Conservation (phyloP, 352 stramenopile genomes). For the Phytophthora cryptogea region DNA sequence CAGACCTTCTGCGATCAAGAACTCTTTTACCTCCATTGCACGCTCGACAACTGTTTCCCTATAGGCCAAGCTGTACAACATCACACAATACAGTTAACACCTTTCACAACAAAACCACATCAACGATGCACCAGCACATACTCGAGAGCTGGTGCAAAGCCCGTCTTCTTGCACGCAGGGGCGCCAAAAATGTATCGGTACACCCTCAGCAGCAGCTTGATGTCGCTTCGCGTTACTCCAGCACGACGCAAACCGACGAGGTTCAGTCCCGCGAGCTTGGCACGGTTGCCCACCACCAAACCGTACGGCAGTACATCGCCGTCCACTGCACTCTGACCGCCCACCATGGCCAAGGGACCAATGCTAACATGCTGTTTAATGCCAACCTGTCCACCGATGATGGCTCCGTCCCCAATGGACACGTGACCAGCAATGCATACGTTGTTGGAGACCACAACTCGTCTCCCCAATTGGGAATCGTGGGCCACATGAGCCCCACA, state of each 20-base stretch:
- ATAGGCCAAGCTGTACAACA: constrained; percentile 45
- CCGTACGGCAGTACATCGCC: constrained; percentile 83
- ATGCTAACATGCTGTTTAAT: constrained; percentile 81
- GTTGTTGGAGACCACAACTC: constrained; percentile 84
- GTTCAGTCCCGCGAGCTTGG: constrained; percentile 79
- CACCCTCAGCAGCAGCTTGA: constrained; percentile 78
- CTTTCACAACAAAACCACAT: background rate
- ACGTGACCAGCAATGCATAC: constrained; percentile 84
- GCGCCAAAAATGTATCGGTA: constrained; percentile 82
- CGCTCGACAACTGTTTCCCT: constrained; percentile 59
- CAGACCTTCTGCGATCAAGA: constrained; percentile 52
- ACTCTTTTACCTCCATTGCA: constrained; percentile 56
- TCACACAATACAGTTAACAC: constrained; percentile 5
- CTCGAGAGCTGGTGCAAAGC: constrained; percentile 76
- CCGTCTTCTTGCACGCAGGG: constrained; percentile 54
- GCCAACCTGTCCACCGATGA: constrained; percentile 78
- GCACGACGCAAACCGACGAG: constrained; percentile 72
- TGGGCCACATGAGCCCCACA: constrained; percentile 79
- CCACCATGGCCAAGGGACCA: constrained; percentile 75
- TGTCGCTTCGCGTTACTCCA: constrained; percentile 60
- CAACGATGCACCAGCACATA: constrained; percentile 28
- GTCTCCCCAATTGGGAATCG: constrained; percentile 61
- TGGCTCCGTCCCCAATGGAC: constrained; percentile 69
- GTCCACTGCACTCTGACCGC: constrained; percentile 81
- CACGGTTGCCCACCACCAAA: constrained; percentile 72